Evolutionary conservation across 257 asterid genomes (phyloP).

Genomic region (Nicotiana paniculata): DNA sequence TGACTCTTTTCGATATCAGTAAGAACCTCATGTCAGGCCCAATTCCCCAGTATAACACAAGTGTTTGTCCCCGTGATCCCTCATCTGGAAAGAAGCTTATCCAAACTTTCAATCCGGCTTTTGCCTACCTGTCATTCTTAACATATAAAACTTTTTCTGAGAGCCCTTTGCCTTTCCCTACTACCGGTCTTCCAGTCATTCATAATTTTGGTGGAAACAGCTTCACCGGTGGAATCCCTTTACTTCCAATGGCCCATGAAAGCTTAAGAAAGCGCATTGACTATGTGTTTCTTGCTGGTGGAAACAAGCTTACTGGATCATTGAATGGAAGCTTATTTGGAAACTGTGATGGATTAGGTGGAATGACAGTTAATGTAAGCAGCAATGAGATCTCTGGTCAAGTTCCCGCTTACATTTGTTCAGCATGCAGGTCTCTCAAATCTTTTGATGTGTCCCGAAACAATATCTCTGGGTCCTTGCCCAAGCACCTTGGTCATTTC

Average conservation of each 20-base stretch:
- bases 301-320: slow-evolving; percentile 58
- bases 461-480: slow-evolving; percentile 47
- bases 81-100: slow-evolving; percentile 10
- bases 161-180: slow-evolving; percentile 27
- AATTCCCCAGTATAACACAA: slow-evolving; percentile 45
- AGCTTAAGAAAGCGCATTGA: slow-evolving; percentile 37
- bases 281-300: slow-evolving; percentile 72
- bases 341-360: slow-evolving; percentile 51
- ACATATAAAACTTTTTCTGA: slow-evolving; percentile 34
- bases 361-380: slow-evolving; percentile 50
- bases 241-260: slow-evolving; percentile 53
- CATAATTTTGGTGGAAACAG: slow-evolving; percentile 71
- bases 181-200: slow-evolving; percentile 29
- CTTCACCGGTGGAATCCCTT: slow-evolving; percentile 41
- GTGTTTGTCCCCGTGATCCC: slow-evolving; percentile 30
- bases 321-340: slow-evolving; percentile 44
- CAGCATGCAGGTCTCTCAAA: slow-evolving; percentile 42
- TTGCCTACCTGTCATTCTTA: slow-evolving; percentile 49
- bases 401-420: slow-evolving; percentile 44
- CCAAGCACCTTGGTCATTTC: slow-evolving; percentile 42
- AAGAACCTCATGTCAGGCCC: slow-evolving; percentile 58
- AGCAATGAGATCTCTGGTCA: slow-evolving; percentile 49
- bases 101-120: slow-evolving; percentile 34
- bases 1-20: slow-evolving; percentile 69
- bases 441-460: slow-evolving; percentile 57